These are phyloP conservation scores for Dillenia suffruticosa DNA, from an alignment of 164 flowering plant genomes.

Conservation along the genomic window DNA sequence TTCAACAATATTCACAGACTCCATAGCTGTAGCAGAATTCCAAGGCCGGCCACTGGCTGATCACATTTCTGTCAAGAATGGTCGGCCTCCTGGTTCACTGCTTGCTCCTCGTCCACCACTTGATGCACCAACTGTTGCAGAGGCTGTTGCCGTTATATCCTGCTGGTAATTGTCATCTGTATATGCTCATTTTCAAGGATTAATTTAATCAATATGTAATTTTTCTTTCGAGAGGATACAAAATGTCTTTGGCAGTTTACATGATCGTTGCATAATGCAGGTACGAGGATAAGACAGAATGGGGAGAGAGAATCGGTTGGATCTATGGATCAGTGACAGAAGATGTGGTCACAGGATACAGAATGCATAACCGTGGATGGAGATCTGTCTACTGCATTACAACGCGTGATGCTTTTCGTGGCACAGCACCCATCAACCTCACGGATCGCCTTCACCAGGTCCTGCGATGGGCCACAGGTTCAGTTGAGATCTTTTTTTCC, in stretches of 20 bases:
- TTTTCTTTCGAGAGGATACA: background rate
- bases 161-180: constrained; percentile 54
- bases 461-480: constrained; percentile 86
- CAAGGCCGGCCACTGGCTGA: constrained; percentile 92
- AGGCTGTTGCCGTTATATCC: constrained; percentile 87
- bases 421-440: constrained; percentile 73
- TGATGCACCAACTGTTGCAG: constrained; percentile 90
- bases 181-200: background rate
- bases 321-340: constrained; percentile 81
- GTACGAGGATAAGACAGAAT: constrained; percentile 78
- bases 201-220: background rate
- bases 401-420: constrained; percentile 74
- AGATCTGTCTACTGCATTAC: constrained; percentile 73
- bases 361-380: constrained; percentile 92
- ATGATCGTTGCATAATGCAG: constrained; percentile 12
- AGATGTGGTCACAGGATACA: constrained; percentile 72
- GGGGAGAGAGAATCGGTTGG: constrained; percentile 84
- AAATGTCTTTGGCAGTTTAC: background rate
- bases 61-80: constrained; percentile 68
- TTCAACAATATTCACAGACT: constrained; percentile 60
- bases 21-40: constrained; percentile 80
- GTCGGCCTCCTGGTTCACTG: constrained; percentile 87
- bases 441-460: constrained; percentile 80
- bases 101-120: constrained; percentile 58
- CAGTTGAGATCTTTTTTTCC: constrained; percentile 80